phyloP scores from a whole-genome alignment of 352 stramenopile species.

The Phytophthora sp. region DNA sequence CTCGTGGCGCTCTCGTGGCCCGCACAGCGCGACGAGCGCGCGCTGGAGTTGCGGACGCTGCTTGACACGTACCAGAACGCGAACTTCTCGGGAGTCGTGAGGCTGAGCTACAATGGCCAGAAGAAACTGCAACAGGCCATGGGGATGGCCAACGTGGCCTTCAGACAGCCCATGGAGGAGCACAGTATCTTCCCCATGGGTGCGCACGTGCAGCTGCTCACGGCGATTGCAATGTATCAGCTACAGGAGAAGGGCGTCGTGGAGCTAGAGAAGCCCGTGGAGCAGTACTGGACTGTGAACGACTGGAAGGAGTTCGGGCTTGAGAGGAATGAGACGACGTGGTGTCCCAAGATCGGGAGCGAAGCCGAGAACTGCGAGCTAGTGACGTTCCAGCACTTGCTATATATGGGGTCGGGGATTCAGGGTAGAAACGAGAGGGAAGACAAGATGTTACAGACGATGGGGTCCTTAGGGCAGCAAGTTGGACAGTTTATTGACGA shows the following conservation, averaged over 20 bases:
- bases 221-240: constrained; percentile 59
- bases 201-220: constrained; percentile 67
- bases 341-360: constrained; percentile 48
- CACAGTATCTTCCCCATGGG: constrained; percentile 66
- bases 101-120: constrained; percentile 54
- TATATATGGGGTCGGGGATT: constrained; percentile 67
- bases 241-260: constrained; percentile 57
- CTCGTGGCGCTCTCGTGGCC: constrained; percentile 49
- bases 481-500: constrained; percentile 58
- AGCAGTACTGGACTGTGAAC: constrained; percentile 37
- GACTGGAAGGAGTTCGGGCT: constrained; percentile 62
- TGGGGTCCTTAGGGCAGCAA: constrained; percentile 42
- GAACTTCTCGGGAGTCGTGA: constrained; percentile 62
- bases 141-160: constrained; percentile 56
- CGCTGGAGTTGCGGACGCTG: constrained; percentile 39
- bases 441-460: constrained; percentile 15
- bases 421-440: constrained; percentile 13
- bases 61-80: constrained; percentile 39
- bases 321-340: constrained; percentile 49
- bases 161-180: constrained; percentile 47
- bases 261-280: constrained; percentile 42
- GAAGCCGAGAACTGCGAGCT: constrained; percentile 46
- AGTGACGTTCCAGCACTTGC: constrained; percentile 70
- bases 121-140: constrained; percentile 54
- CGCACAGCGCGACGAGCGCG: constrained; percentile 34